These are phyloP conservation scores for Gonium pectorale DNA, from an alignment of 139 green algal species.

Conservation along the genomic window DNA sequence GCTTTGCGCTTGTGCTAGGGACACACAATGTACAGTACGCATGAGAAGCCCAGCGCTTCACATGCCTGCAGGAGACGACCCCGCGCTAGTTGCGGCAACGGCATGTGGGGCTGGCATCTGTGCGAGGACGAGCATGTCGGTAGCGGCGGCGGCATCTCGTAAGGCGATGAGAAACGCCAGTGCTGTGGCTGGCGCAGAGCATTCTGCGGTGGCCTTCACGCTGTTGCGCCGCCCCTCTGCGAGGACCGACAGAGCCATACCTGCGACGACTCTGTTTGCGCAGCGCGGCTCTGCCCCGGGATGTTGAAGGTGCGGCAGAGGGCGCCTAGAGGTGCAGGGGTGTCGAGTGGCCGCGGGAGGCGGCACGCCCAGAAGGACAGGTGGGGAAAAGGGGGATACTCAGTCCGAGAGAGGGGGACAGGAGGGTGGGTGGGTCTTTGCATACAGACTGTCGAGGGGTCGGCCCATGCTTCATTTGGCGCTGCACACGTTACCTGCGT, in stretches of 20 bases:
- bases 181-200: too few species aligned
- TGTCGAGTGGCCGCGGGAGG: too few species aligned
- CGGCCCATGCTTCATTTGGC: not conserved
- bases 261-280: not conserved
- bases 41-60: too few species aligned
- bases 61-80: too few species aligned
- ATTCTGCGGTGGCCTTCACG: too few species aligned
- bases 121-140: not conserved
- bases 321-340: too few species aligned
- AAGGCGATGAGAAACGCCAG: not conserved
- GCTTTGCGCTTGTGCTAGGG: too few species aligned
- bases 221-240: not conserved
- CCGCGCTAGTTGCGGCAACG: too few species aligned
- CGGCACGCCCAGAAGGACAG: too few species aligned
- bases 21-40: too few species aligned
- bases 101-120: not conserved
- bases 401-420: not conserved
- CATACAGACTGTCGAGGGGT: not conserved
- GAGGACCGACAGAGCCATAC: not conserved
- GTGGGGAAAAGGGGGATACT: not conserved
- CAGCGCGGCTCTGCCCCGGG: not conserved
- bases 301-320: slow-evolving; percentile 25
- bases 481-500: too few species aligned
- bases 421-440: not conserved
- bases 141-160: not conserved